Evolutionary conservation across 2,329 filamentous ascomycete species (phyloP).

Genomic region (Cytospora chrysosperma): DNA sequence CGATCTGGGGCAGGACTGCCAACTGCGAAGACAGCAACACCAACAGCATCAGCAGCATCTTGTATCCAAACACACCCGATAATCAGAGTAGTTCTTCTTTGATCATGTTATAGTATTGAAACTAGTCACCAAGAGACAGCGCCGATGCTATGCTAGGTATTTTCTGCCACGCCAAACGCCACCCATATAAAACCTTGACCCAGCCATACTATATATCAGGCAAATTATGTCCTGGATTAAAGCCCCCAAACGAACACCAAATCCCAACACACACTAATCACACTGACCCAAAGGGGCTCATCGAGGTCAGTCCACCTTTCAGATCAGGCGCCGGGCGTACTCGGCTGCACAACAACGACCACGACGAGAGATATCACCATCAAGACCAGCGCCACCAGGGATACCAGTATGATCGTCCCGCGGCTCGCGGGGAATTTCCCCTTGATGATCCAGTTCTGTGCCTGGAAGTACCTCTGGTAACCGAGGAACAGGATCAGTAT

Average conservation of each 20-base stretch:
- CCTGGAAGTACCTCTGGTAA: conserved; percentile 75
- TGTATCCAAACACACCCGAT: background rate
- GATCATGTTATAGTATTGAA: background rate
- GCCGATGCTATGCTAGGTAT: background rate
- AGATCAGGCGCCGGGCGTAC: background rate
- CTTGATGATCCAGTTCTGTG: conserved; percentile 75
- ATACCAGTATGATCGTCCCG: conserved; percentile 70
- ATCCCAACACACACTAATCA: background rate
- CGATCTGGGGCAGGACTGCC: background rate
- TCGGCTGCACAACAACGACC: conserved; percentile 14
- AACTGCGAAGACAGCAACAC: background rate
- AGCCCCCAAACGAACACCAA: background rate
- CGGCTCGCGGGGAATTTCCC: conserved; percentile 55
- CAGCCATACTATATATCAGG: background rate
- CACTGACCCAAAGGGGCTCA: background rate
- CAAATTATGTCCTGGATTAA: background rate
- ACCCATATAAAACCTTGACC: background rate
- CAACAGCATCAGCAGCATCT: background rate
- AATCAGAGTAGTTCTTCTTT: background rate
- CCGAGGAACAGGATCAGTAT: conserved; percentile 74
- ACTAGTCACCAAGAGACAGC: background rate
- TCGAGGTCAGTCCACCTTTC: too few species aligned
- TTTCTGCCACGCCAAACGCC: background rate
- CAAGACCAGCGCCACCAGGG: conserved; percentile 61
- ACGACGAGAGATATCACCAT: conserved; percentile 55